These are phyloP conservation scores for Cyphellophora europaea DNA, from an alignment of 2,329 filamentous ascomycete species.

Conservation along the genomic window DNA sequence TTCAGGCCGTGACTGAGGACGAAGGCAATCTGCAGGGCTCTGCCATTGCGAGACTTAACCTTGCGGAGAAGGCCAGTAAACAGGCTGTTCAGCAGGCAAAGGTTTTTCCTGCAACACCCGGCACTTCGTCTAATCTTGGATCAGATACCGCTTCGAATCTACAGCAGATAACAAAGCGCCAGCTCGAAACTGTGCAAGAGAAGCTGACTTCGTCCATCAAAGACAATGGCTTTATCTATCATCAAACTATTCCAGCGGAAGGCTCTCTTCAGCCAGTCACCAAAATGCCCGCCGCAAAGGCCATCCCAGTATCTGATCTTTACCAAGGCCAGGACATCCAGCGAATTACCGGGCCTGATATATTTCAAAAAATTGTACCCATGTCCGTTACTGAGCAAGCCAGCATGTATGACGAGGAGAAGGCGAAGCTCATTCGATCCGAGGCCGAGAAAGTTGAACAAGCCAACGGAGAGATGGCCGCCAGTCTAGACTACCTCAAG, in stretches of 20 bases:
- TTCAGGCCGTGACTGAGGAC: slow-evolving; percentile 82
- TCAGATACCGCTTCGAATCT: slow-evolving; percentile 68
- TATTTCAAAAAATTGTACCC: slow-evolving; percentile 94
- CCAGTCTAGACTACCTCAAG: slow-evolving; percentile 86
- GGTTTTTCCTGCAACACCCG: slow-evolving; percentile 69
- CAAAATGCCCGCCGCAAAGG: slow-evolving; percentile 90
- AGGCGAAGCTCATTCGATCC: slow-evolving; percentile 86
- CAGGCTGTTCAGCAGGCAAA: slow-evolving; percentile 69
- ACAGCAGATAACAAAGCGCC: slow-evolving; percentile 74
- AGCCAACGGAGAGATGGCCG: slow-evolving; percentile 91
- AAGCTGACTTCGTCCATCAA: slow-evolving; percentile 68
- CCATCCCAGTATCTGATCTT: slow-evolving; percentile 90
- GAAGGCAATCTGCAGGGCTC: slow-evolving; percentile 80
- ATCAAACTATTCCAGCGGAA: slow-evolving; percentile 81
- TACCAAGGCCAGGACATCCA: slow-evolving; percentile 97
- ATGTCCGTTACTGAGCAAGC: slow-evolving; percentile 94
- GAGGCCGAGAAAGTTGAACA: slow-evolving; percentile 90
- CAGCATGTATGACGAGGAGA: slow-evolving; percentile 96
- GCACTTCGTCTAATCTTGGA: slow-evolving; percentile 72
- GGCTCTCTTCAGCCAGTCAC: slow-evolving; percentile 71
- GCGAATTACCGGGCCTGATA: slow-evolving; percentile 89
- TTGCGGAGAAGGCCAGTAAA: slow-evolving; percentile 68
- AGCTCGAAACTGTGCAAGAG: slow-evolving; percentile 70
- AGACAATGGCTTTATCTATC: slow-evolving; percentile 98
- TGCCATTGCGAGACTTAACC: slow-evolving; percentile 71